Evolutionary conservation across 768 basidiomycete genomes (phyloP).

Genomic region (Amanita pseudoporphyria): DNA sequence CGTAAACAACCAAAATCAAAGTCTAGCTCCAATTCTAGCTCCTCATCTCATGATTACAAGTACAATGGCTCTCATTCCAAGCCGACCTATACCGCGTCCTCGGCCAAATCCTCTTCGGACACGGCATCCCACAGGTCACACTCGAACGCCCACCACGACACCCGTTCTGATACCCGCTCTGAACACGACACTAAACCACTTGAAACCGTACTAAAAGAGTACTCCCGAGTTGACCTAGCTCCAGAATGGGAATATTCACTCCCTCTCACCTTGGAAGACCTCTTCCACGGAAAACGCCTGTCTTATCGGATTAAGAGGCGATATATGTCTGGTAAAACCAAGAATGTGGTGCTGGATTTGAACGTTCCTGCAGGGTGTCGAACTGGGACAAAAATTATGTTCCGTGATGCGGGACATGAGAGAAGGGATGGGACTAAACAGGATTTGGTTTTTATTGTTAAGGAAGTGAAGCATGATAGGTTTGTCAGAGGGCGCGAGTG

Average conservation of each 20-base stretch:
- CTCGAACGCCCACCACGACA: not conserved
- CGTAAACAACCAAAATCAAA: conserved; percentile 15
- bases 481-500: conserved; percentile 4
- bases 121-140: too few relatives aligned
- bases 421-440: conserved; percentile 45
- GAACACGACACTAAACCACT: not conserved
- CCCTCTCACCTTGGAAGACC: conserved; percentile 45
- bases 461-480: conserved; percentile 39
- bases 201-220: conserved; percentile 3
- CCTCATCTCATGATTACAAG: conserved; percentile 1
- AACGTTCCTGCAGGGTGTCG: conserved; percentile 46
- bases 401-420: conserved; percentile 47
- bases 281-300: conserved; percentile 39
- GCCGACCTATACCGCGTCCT: conserved; percentile 7
- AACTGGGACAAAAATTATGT: conserved; percentile 43
- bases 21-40: not conserved
- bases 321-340: conserved; percentile 32
- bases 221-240: conserved; percentile 20
- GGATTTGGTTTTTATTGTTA: conserved; percentile 50
- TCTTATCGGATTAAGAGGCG: conserved; percentile 47
- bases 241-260: conserved; percentile 36
- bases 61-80: conserved; percentile 13
- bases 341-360: conserved; percentile 40
- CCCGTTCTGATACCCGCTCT: not conserved
- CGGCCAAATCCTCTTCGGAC: not conserved